Evolutionary conservation across 2,329 filamentous ascomycete genomes (phyloP).

Genomic region (Cryoendolithus antarcticus): DNA sequence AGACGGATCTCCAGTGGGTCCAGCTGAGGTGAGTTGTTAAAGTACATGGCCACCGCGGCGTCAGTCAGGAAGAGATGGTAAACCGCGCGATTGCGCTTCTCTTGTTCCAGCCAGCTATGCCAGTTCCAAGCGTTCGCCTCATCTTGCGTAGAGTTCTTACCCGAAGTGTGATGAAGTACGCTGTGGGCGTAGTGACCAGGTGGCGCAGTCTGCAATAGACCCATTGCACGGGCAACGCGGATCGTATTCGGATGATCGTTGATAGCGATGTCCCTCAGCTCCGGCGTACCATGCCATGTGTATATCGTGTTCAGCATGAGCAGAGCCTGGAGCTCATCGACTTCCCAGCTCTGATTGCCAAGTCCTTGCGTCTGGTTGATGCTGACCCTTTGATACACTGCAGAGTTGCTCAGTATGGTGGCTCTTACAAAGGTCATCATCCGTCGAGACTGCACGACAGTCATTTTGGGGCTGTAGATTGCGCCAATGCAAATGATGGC

Average conservation of each 20-base stretch:
- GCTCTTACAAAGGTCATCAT: constrained; percentile 53
- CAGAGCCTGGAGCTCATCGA: constrained; percentile 58
- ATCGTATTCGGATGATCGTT: constrained; percentile 47
- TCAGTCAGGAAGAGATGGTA: constrained; percentile 54
- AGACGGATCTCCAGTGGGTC: constrained; percentile 52
- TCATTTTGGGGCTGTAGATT: constrained; percentile 56
- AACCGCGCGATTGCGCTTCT: constrained; percentile 54
- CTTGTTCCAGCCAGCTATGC: constrained; percentile 57
- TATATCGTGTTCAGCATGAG: constrained; percentile 50
- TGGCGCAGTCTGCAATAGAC: constrained; percentile 43
- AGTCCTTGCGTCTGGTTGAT: constrained; percentile 29
- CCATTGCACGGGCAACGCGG: constrained; percentile 43
- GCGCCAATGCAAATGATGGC: constrained; percentile 63
- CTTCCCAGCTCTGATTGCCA: constrained; percentile 25
- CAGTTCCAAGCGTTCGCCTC: constrained; percentile 49
- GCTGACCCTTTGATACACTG: constrained; percentile 34
- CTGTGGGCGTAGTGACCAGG: constrained; percentile 40
- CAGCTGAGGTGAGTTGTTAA: constrained; percentile 52
- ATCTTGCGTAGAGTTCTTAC: constrained; percentile 32
- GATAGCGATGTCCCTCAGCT: constrained; percentile 52
- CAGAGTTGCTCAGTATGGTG: constrained; percentile 45
- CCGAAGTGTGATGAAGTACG: constrained; percentile 47
- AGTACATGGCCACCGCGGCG: constrained; percentile 55
- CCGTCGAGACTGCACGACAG: constrained; percentile 49
- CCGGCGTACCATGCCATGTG: constrained; percentile 57